Conservation (phyloP, 2,329 filamentous ascomycete genomes). For the Apiospora malaysiana region DNA sequence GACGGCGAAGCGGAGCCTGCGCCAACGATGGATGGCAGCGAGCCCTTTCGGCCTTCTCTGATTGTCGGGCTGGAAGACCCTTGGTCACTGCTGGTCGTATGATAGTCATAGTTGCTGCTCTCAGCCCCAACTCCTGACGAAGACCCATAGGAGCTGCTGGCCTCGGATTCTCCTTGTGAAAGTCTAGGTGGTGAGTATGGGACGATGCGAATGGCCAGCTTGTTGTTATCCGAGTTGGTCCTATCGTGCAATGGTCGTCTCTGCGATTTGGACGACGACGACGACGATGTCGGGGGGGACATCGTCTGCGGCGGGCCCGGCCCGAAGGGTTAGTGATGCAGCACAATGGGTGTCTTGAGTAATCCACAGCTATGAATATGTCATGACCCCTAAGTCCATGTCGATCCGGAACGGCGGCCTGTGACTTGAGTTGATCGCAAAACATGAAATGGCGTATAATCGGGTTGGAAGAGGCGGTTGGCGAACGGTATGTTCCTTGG, state of each 20-base stretch:
- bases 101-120: constrained; percentile 24
- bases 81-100: constrained; percentile 29
- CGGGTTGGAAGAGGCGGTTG: not conserved
- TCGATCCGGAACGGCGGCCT: constrained; percentile 13
- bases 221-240: constrained; percentile 49
- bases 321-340: constrained; percentile 23
- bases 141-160: constrained; percentile 30
- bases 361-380: constrained; percentile 16
- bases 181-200: constrained; percentile 54
- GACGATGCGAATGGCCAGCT: constrained; percentile 53
- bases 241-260: constrained; percentile 46
- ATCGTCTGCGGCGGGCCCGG: constrained; percentile 36
- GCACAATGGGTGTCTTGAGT: constrained; percentile 12
- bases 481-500: not conserved
- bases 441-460: constrained; percentile 7
- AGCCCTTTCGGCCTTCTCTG: constrained; percentile 26
- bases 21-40: not conserved
- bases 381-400: constrained; percentile 17
- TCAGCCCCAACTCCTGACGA: constrained; percentile 28
- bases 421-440: not conserved
- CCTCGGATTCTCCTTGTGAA: constrained; percentile 32
- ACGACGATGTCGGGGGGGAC: constrained; percentile 39
- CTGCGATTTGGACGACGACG: constrained; percentile 33
- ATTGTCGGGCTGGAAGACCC: constrained; percentile 30
- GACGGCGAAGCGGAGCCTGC: constrained; percentile 43